phyloP scores from a whole-genome alignment of 73 alveolate genomes.

The Paramecium tetraurelia region DNA sequence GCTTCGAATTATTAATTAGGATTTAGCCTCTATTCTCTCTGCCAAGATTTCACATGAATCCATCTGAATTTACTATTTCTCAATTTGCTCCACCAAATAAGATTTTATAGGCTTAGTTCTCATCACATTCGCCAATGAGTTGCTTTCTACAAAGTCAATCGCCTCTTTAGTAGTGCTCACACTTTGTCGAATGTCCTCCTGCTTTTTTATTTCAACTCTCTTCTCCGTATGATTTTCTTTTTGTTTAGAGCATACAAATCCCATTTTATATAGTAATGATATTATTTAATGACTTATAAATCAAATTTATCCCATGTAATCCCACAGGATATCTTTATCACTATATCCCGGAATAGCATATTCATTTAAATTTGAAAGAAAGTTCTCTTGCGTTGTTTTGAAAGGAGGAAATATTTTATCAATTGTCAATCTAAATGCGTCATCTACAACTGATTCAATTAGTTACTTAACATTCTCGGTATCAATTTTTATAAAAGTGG shows the following conservation, averaged over 20 bases:
- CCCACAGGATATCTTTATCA: slow-evolving; percentile 50
- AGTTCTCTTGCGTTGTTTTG: background rate
- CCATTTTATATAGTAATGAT: background rate
- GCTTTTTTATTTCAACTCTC: background rate
- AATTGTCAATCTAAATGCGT: slow-evolving; percentile 54
- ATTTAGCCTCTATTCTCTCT: slow-evolving; percentile 5
- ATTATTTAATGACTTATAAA: background rate
- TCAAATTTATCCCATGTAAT: slow-evolving; percentile 25
- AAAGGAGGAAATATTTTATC: slow-evolving; percentile 55
- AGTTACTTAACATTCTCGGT: slow-evolving; percentile 52
- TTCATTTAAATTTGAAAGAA: slow-evolving; percentile 12
- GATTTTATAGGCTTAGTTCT: slow-evolving; percentile 4
- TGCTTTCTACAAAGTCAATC: background rate
- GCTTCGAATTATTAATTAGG: background rate
- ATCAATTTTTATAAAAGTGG: slow-evolving; percentile 52
- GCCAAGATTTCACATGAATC: slow-evolving; percentile 21
- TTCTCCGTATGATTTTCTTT: background rate
- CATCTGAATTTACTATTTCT: background rate
- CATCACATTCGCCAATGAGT: background rate
- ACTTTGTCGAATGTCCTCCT: background rate
- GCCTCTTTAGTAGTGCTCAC: slow-evolving; percentile 22
- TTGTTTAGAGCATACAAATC: background rate
- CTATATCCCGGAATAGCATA: slow-evolving; percentile 38
- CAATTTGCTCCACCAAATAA: background rate
- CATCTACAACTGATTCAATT: background rate